Base-by-base conservation (phyloP, 306 rosid species). In the Rosa lucieae region DNA sequence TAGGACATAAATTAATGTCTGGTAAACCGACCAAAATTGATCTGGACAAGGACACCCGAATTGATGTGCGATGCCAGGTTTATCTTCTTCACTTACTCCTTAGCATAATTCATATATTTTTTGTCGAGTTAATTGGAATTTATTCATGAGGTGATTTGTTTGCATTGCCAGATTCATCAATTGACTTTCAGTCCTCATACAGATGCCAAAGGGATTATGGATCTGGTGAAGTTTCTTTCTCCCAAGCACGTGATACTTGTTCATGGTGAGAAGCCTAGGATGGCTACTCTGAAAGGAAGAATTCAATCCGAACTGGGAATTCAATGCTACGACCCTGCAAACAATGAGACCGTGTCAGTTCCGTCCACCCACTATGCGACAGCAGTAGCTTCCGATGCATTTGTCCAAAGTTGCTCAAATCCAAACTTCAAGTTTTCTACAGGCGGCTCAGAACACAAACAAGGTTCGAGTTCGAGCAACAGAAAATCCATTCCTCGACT, bases 121-220 rank as follows among this genome's bases (percentile, higher is more conserved):
- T 70, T 21, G 2, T 55, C 2, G 2, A 9, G 35, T 58, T 21
- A 8, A 58, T 20, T 8, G 3, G 65, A 21, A 21, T 21, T 21
- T 58, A 58, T 58, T 58, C 35, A 58, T 73, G 56, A 9, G 13
- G 55, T 73, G 74, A 23, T 67, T 56, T 55, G 43, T 68, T 72
- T 59, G 15, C 71, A 66, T 79, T 86, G 77, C 80, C 92, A 94
- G 99, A 86, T 94, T 87, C 99, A 94, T 86, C 97, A 94, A 48
- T 70, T 94, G 90, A 85, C 95, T 71, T 94, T 92, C 86, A 94
- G 99, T 83, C 92, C 97, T 83, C 99, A 94, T 73, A 92, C 99
- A 5, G 99, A 94, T 77, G 80, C 91, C 73, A 94, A 94, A 86
- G 99, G 99, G 81, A 94, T 92, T 79, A 94, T 94, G 99, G 99